A percentile compares a stretch with the other conserved stretches of the same genome.
These are phyloP conservation scores for Amorphotheca resinae DNA, from an alignment of 495 filamentous ascomycete species.

Conservation along the genomic window DNA sequence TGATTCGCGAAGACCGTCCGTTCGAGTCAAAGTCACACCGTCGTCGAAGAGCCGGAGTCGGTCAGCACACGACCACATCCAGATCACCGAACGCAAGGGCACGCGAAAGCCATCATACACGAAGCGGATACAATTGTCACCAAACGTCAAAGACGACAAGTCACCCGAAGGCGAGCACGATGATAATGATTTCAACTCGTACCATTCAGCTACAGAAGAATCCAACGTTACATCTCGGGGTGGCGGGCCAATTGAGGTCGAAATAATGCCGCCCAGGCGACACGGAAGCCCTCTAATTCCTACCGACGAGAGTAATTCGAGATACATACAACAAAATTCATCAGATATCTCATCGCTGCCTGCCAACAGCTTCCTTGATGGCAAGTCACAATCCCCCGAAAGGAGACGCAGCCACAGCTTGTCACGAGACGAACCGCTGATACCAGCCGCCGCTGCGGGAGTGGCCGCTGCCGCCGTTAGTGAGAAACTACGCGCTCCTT, in stretches of 20 bases:
- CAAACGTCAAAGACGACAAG: constrained; percentile 32
- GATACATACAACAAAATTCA: constrained; percentile 41
- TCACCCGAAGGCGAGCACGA: constrained; percentile 36
- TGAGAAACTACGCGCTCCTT: constrained; percentile 52
- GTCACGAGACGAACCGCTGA: constrained; percentile 26
- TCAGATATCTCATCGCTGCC: constrained; percentile 91
- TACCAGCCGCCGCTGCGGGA: constrained; percentile 25
- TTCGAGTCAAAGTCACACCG: constrained; percentile 88
- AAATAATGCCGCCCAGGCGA: constrained; percentile 54
- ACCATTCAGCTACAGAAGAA: constrained; percentile 65
- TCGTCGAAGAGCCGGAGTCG: constrained; percentile 33
- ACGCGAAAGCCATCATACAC: constrained; percentile 51
- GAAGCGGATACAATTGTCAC: constrained; percentile 41
- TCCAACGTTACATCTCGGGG: constrained; percentile 54
- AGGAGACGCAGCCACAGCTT: constrained; percentile 47
- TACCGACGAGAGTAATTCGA: constrained; percentile 19
- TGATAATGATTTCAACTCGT: constrained; percentile 47
- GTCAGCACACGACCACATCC: constrained; percentile 54
- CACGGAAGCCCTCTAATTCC: constrained; percentile 44
- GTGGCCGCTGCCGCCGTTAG: constrained; percentile 30
- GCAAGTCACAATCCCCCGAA: constrained; percentile 32
- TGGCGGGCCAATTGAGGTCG: constrained; percentile 63
- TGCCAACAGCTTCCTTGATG: constrained; percentile 80
- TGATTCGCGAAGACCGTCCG: constrained; percentile 63
- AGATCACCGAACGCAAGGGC: constrained; percentile 66